Conservation (phyloP, 139 green algal genomes). For the Chlorella sp. region DNA sequence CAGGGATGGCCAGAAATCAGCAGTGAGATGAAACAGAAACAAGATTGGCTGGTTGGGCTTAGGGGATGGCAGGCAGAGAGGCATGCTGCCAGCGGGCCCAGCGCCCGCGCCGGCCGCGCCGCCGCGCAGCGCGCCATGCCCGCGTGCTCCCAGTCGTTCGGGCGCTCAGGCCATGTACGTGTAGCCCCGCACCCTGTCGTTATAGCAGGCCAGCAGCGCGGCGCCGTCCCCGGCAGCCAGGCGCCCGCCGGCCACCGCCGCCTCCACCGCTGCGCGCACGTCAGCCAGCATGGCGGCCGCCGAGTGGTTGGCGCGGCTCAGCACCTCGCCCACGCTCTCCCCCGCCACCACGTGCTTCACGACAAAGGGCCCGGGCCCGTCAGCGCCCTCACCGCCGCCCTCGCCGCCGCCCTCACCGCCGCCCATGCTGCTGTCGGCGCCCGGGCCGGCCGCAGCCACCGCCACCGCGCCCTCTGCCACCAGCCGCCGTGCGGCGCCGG, state of each 20-base stretch:
- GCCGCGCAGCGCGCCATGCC: no score
- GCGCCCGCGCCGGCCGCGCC: no score
- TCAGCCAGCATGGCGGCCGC: constrained; percentile 16
- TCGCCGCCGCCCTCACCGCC: background rate
- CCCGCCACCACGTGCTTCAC: constrained; percentile 4
- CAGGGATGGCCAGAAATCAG: no score
- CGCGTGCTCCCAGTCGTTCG: no score
- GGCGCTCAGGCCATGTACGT: constrained; percentile 34
- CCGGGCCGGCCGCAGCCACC: background rate
- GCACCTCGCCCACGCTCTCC: constrained; percentile 27
- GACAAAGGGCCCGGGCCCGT: background rate
- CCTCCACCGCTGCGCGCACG: background rate
- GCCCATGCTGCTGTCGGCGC: background rate
- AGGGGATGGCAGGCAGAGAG: no score
- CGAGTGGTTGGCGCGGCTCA: constrained; percentile 34
- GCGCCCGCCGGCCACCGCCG: background rate
- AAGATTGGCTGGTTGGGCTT: no score
- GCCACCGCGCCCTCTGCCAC: background rate
- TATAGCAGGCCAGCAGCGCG: constrained; percentile 15
- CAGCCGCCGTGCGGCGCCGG: background rate
- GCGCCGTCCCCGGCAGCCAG: background rate
- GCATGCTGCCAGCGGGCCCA: no score
- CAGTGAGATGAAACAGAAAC: no score
- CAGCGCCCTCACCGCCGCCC: background rate
- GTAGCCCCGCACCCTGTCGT: constrained; percentile 20